Conservation (phyloP, 1,284 basidiomycete species). For the Tilletia setariae region DNA sequence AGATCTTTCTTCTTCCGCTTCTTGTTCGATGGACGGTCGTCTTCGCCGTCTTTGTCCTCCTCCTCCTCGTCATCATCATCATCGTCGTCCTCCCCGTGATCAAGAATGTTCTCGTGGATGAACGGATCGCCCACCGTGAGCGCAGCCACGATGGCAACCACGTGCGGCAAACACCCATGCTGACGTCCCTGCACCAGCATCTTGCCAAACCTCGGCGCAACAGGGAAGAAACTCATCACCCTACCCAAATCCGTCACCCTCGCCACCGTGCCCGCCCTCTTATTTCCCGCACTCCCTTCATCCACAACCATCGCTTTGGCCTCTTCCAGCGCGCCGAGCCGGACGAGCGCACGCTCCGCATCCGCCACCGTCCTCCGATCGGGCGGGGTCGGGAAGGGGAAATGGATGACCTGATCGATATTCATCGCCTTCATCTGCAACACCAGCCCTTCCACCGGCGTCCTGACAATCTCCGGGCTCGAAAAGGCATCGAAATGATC, state of each 20-base stretch:
- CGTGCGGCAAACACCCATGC: slow-evolving; percentile 84
- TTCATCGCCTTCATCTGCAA: slow-evolving; percentile 99
- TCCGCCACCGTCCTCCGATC: slow-evolving; percentile 73
- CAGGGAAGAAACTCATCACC: slow-evolving; percentile 87
- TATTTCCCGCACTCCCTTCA: slow-evolving; percentile 39
- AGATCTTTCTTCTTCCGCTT: slow-evolving; percentile 61
- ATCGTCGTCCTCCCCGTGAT: slow-evolving; percentile 59
- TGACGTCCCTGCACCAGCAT: slow-evolving; percentile 91
- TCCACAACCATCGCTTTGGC: slow-evolving; percentile 59
- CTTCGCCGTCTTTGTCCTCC: slow-evolving; percentile 50
- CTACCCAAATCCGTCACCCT: slow-evolving; percentile 80
- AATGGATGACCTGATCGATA: slow-evolving; percentile 91
- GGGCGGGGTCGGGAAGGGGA: slow-evolving; percentile 96
- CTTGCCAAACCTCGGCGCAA: slow-evolving; percentile 86
- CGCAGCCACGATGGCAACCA: slow-evolving; percentile 85
- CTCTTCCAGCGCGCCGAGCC: slow-evolving; percentile 69
- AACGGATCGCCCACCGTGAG: slow-evolving; percentile 96
- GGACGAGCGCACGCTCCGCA: slow-evolving; percentile 75
- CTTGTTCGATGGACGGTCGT: slow-evolving; percentile 26
- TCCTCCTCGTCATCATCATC: slow-evolving; percentile 54
- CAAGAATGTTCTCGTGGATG: slow-evolving; percentile 71
- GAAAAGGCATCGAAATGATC: slow-evolving; percentile 85
- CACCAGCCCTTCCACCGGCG: slow-evolving; percentile 94
- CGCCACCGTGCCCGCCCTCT: slow-evolving; percentile 50
- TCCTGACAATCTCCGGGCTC: slow-evolving; percentile 86